Evolutionary conservation across 257 asterid species (phyloP), one percentile per base, ranked within the genome.

Genomic region (Scutellaria minor): DNA sequence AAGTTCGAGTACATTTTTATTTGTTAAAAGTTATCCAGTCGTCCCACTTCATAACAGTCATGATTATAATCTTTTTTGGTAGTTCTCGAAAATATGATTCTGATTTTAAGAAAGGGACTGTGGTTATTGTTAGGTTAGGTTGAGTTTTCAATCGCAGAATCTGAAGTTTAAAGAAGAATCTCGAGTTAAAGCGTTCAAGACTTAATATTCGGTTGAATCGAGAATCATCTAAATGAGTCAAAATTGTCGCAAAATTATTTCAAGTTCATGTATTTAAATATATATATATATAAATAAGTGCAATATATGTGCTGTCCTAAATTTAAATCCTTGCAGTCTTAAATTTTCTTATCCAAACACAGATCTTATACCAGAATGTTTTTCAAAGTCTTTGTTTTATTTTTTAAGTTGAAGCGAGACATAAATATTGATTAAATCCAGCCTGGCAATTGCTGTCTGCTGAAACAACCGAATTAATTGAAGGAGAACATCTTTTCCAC

Each of bases 391-490:
- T 42, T 41, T 56, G 37, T 13, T 54, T 35, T 12, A 56, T 65
- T 31, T 53, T 4, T 65, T 46, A 35, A 45, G 7, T 46, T 8
- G 24, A 45, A 55, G 68, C 5, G 73, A 44, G 73, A 55, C 66
- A 65, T 65, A 45, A 55, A 55, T 6, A 55, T 40, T 74, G 68
- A 37, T 55, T 45, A 54, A 24, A 6, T 24, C 37, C 75, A 72
- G 61, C 18, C 78, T 72, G 77, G 60, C 66, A 72, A 12, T 9
- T 45, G 50, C 15, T 14, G n/a, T 72, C 40, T 42, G 74, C 57
- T 66, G 45, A 45, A 48, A 66, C 78, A 56, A 53, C 76, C 72
- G 52, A 54, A 70, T 53, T 41, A 63, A 62, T 62, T 76, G 54
- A 63, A 52, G 45, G 45, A 12, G 59, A 52, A 53, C 62, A 52